These are phyloP conservation scores for Solanum bulbocastanum DNA, from an alignment of 257 asterid species.

Conservation along the genomic window DNA sequence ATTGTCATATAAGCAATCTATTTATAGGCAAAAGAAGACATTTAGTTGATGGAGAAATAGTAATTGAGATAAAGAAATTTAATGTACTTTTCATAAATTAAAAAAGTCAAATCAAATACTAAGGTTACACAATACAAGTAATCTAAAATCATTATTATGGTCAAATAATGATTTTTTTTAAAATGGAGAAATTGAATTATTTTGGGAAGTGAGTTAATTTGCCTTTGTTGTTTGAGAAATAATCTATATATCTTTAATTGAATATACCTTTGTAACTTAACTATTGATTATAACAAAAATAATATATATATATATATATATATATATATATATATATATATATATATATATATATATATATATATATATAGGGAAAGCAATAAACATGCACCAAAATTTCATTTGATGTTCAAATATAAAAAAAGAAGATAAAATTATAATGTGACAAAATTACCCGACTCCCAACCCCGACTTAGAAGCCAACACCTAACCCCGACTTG, in stretches of 20 bases:
- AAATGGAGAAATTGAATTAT: background rate
- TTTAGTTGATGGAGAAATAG: background rate
- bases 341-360: too few relatives aligned
- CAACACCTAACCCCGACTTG: background rate
- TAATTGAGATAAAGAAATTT: background rate
- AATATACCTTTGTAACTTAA: too few relatives aligned
- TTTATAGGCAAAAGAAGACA: background rate
- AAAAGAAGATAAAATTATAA: background rate
- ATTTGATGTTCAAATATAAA: background rate
- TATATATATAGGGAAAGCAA: background rate
- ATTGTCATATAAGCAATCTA: background rate
- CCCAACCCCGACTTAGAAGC: background rate
- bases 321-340: too few relatives aligned
- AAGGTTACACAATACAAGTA: background rate
- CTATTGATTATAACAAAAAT: too few relatives aligned
- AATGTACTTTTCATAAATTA: background rate
- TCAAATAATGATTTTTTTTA: background rate
- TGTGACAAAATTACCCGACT: background rate
- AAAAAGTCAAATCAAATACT: background rate
- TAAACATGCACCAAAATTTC: background rate
- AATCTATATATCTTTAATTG: too few relatives aligned
- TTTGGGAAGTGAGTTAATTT: background rate
- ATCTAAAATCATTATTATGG: background rate
- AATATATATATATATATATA: too few relatives aligned
- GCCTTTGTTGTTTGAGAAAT: background rate